Evolutionary conservation across 2,329 filamentous ascomycete genomes (phyloP).

Genomic region (Aspergillus sp.): DNA sequence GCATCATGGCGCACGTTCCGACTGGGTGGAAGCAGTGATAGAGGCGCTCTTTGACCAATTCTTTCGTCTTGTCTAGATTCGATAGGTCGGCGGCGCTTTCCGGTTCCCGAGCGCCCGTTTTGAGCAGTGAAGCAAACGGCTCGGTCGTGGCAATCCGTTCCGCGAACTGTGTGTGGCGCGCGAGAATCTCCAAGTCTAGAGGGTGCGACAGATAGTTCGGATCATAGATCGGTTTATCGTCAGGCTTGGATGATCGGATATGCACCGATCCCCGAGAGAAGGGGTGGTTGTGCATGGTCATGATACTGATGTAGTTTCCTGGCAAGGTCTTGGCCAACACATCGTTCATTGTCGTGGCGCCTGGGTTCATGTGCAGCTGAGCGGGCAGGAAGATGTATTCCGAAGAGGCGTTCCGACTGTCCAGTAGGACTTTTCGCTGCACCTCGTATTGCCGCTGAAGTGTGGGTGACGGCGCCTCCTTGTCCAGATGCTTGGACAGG

Average conservation of each 20-base stretch:
- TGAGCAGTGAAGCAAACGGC: neutral
- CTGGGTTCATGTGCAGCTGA: too few relatives aligned
- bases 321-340: conserved; percentile 13
- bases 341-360: conserved; percentile 8
- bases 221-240: conserved; percentile 41
- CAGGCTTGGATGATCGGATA: conserved; percentile 20
- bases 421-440: too few relatives aligned
- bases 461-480: neutral
- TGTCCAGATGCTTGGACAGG: neutral
- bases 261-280: conserved; percentile 28
- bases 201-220: conserved; percentile 46
- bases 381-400: too few relatives aligned
- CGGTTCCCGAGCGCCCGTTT: neutral
- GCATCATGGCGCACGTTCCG: conserved; percentile 25
- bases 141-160: neutral
- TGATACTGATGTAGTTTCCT: conserved; percentile 21
- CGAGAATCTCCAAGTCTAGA: neutral
- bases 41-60: conserved; percentile 18
- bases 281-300: conserved; percentile 30
- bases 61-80: neutral
- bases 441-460: too few relatives aligned
- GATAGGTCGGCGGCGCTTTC: neutral
- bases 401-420: too few relatives aligned
- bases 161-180: neutral
- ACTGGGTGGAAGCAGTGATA: conserved; percentile 29